phyloP scores from a whole-genome alignment of 495 filamentous ascomycete genomes.

The Haplographium delicatum region DNA sequence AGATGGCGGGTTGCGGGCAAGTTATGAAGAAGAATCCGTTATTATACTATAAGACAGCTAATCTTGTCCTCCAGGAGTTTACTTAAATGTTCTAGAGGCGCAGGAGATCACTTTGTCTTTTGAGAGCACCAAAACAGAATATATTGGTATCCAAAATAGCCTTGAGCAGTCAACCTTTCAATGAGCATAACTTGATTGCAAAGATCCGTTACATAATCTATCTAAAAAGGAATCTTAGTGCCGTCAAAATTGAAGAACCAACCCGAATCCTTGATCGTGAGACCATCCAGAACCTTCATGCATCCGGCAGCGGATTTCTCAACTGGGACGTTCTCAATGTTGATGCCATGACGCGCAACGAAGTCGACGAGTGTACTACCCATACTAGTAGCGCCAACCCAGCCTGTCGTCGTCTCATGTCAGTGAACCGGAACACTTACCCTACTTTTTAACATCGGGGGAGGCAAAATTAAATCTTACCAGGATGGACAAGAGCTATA shows the following conservation, averaged over 20 bases:
- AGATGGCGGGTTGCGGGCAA: no score
- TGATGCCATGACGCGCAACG: constrained; percentile 2
- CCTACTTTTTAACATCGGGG: neutral
- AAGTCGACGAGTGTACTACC: constrained; percentile 7
- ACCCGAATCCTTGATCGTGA: constrained; percentile 6
- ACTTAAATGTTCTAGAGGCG: no score
- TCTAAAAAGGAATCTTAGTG: constrained; percentile 14
- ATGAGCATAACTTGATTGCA: no score
- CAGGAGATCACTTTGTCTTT: no score
- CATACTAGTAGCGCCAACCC: constrained; percentile 11
- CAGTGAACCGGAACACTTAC: neutral
- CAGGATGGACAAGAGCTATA: constrained; percentile 12
- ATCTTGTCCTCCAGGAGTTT: no score
- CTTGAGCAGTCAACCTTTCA: no score
- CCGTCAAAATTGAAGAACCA: constrained; percentile 14
- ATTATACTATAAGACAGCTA: no score
- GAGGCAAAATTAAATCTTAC: constrained; percentile 9
- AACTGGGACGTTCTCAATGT: neutral
- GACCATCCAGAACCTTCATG: constrained; percentile 6
- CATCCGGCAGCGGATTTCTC: neutral
- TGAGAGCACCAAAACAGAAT: no score
- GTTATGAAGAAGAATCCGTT: no score
- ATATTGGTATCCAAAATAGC: no score
- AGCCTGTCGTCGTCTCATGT: constrained; percentile 5
- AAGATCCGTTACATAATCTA: no score